A percentile compares a stretch with the other conserved stretches of the same genome.
These are phyloP conservation scores for Talaromyces sp. DNA, from an alignment of 2,329 filamentous ascomycete genomes.

Conservation along the genomic window DNA sequence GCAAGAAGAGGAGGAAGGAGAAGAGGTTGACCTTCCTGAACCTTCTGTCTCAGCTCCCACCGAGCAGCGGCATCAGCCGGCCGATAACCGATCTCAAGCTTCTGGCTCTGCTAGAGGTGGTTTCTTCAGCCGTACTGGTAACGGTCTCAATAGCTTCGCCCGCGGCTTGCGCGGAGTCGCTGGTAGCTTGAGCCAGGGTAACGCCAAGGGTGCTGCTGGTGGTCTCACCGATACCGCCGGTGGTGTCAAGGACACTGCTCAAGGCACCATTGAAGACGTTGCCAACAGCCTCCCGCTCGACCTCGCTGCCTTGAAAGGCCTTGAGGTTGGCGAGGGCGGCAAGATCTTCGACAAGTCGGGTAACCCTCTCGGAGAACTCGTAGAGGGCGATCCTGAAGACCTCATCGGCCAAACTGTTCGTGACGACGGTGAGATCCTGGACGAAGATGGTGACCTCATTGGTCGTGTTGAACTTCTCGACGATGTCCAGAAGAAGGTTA, in stretches of 20 bases:
- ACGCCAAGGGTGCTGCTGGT: slow-evolving; percentile 12
- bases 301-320: slow-evolving; percentile 30
- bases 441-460: slow-evolving; percentile 35
- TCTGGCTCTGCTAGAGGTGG: slow-evolving; percentile 24
- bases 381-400: slow-evolving; percentile 33
- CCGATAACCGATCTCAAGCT: slow-evolving; percentile 21
- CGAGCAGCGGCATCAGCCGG: slow-evolving; percentile 4
- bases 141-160: slow-evolving; percentile 19
- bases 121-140: slow-evolving; percentile 16
- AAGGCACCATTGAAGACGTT: slow-evolving; percentile 17
- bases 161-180: slow-evolving; percentile 14
- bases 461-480: slow-evolving; percentile 20
- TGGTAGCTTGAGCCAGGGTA: slow-evolving; percentile 18
- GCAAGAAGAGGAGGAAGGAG: slow-evolving; percentile 2
- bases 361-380: slow-evolving; percentile 27
- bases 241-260: slow-evolving; percentile 19
- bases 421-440: slow-evolving; percentile 34
- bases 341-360: slow-evolving; percentile 40
- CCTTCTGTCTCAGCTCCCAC: background rate
- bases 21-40: background rate
- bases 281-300: slow-evolving; percentile 19
- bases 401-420: slow-evolving; percentile 30
- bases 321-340: slow-evolving; percentile 48
- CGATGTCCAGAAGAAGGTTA: slow-evolving; percentile 26
- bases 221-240: slow-evolving; percentile 10